Conservation (phyloP, 1,139 yeast genomes). For the Schwanniomyces etchellsii region DNA sequence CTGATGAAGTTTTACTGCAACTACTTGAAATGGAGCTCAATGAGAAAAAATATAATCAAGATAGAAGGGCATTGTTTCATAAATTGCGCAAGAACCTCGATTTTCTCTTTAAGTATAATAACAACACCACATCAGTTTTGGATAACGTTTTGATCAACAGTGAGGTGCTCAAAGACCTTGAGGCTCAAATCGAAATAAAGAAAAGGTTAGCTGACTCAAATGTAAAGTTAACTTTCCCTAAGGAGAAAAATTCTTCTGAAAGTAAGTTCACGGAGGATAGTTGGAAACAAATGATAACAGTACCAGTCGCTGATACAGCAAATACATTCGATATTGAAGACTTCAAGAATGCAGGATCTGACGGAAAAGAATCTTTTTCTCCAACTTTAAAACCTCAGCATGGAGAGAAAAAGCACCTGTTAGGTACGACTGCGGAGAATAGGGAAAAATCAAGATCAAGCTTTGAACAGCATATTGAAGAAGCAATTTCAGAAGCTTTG, state of each 20-base stretch:
- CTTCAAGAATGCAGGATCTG: too few relatives aligned
- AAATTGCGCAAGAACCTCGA: constrained; percentile 28
- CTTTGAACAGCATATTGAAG: background rate
- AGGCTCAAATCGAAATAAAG: background rate
- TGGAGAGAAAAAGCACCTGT: background rate
- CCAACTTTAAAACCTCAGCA: too few relatives aligned
- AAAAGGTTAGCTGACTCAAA: background rate
- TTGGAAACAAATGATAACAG: background rate
- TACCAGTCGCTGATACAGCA: background rate
- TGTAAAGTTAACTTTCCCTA: background rate
- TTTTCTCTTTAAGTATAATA: constrained; percentile 29
- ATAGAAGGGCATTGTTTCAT: constrained; percentile 17
- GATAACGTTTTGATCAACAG: constrained; percentile 30
- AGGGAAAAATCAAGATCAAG: background rate
- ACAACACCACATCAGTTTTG: constrained; percentile 26
- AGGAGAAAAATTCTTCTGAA: background rate
- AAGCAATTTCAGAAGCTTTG: background rate
- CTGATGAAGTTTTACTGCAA: constrained; percentile 10
- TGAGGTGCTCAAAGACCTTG: constrained; percentile 18
- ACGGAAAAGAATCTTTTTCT: too few relatives aligned
- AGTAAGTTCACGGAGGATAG: background rate
- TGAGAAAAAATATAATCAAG: constrained; percentile 8
- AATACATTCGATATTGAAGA: background rate
- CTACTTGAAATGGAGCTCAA: constrained; percentile 10
- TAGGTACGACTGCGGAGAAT: background rate